Conservation (phyloP, 768 basidiomycete species). For the Suillus decipiens region DNA sequence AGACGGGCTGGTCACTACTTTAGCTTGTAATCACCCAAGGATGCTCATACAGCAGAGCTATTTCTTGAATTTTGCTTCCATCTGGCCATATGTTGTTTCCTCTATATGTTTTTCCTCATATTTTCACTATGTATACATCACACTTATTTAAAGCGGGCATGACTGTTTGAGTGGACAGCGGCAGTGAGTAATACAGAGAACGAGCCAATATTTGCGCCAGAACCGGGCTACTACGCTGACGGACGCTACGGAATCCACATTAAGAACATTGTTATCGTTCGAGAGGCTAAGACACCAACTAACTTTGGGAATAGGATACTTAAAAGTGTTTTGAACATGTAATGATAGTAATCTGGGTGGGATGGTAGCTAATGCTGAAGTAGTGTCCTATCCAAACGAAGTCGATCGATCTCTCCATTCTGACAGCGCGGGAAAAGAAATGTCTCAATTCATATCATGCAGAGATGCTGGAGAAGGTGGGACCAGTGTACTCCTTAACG, state of each 20-base stretch:
- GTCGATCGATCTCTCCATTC: constrained; percentile 63
- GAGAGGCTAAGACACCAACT: constrained; percentile 68
- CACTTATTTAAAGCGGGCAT: too few species aligned
- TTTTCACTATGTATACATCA: too few species aligned
- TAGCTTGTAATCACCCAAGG: too few species aligned
- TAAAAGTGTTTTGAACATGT: constrained; percentile 85
- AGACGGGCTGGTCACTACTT: too few species aligned
- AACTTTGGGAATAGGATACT: constrained; percentile 83
- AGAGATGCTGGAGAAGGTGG: constrained; percentile 72
- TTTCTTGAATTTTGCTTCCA: too few species aligned
- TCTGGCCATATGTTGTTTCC: too few species aligned
- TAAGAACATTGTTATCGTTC: constrained; percentile 85
- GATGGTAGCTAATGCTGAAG: constrained; percentile 9
- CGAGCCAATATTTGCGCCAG: constrained; percentile 34
- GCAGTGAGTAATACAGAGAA: background rate
- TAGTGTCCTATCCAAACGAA: constrained; percentile 86
- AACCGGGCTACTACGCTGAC: constrained; percentile 92
- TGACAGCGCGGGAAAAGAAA: constrained; percentile 65
- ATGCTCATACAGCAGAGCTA: too few species aligned
- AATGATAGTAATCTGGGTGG: constrained; percentile 79
- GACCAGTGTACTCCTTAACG: constrained; percentile 67
- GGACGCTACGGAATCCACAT: constrained; percentile 91
- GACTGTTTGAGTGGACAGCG: too few species aligned
- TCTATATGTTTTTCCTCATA: too few species aligned
- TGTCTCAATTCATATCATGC: constrained; percentile 89